Evolutionary conservation across 495 filamentous ascomycete species (phyloP).

Genomic region (Hypoxylon perforatum): DNA sequence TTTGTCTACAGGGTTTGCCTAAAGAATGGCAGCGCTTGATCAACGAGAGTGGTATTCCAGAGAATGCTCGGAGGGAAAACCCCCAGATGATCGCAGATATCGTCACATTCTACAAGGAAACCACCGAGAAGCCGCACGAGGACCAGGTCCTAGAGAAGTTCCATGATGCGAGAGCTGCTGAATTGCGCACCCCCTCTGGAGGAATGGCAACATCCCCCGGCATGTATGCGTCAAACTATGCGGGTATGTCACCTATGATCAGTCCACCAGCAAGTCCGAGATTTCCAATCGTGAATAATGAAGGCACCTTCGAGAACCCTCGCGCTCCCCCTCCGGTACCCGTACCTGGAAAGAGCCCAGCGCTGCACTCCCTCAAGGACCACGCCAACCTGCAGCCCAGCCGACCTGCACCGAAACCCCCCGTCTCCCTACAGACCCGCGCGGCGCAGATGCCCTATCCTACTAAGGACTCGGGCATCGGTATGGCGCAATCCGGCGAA

Average conservation of each 20-base stretch:
- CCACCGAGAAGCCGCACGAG: slow-evolving; percentile 78
- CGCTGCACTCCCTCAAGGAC: slow-evolving; percentile 57
- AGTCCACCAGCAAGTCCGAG: slow-evolving; percentile 91
- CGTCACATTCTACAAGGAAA: slow-evolving; percentile 96
- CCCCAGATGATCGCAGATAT: slow-evolving; percentile 95
- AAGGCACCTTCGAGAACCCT: slow-evolving; percentile 97
- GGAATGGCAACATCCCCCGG: slow-evolving; percentile 56
- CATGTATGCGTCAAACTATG: slow-evolving; percentile 61
- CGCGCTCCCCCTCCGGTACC: slow-evolving; percentile 93
- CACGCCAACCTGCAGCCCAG: slow-evolving; percentile 68
- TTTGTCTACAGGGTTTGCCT: slow-evolving; percentile 76
- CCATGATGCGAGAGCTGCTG: slow-evolving; percentile 77
- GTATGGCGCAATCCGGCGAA: slow-evolving; percentile 63
- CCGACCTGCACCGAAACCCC: slow-evolving; percentile 74
- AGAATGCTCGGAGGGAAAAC: slow-evolving; percentile 94
- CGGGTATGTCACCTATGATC: slow-evolving; percentile 69
- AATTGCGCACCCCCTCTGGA: slow-evolving; percentile 60
- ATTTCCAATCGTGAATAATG: slow-evolving; percentile 86
- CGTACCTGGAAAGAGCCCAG: slow-evolving; percentile 58
- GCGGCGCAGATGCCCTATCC: slow-evolving; percentile 58
- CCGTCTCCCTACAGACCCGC: slow-evolving; percentile 60
- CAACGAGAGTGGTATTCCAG: slow-evolving; percentile 94
- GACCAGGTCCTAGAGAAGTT: slow-evolving; percentile 97
- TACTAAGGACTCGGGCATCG: slow-evolving; percentile 65
- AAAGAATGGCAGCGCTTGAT: slow-evolving; percentile 98